A percentile compares a stretch with the other conserved stretches of the same genome.
These are phyloP conservation scores for Eimeria sp. DNA, from an alignment of 169 alveolate genomes.

Conservation along the genomic window DNA sequence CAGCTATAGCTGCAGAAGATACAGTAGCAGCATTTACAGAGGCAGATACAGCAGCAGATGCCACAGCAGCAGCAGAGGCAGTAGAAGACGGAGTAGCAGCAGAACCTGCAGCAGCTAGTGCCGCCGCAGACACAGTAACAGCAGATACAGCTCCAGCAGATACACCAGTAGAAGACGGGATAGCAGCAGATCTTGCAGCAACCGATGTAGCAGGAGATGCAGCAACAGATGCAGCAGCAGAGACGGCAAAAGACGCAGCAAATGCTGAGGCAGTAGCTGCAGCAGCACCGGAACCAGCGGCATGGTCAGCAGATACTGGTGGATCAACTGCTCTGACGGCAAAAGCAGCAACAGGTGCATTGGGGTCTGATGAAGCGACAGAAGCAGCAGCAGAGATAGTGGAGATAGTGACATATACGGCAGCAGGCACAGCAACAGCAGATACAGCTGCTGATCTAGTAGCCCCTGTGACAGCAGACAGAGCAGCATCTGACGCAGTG, in stretches of 20 bases:
- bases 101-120: neutral
- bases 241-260: neutral
- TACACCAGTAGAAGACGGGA: neutral
- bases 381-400: too few species aligned
- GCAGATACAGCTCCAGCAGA: neutral
- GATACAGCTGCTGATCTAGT: neutral
- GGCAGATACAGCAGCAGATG: neutral
- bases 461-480: neutral
- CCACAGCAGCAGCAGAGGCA: neutral
- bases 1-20: neutral
- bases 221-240: neutral
- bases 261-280: neutral
- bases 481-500: neutral
- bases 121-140: neutral
- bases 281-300: neutral
- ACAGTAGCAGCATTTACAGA: neutral
- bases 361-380: too few species aligned
- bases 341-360: too few species aligned
- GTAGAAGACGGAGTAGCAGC: neutral
- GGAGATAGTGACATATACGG: neutral
- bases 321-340: neutral
- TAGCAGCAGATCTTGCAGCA: neutral
- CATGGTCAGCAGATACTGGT: neutral
- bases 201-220: neutral
- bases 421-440: neutral